phyloP scores from a whole-genome alignment of 441 rosid genomes.

The Eutrema salsugineum region DNA sequence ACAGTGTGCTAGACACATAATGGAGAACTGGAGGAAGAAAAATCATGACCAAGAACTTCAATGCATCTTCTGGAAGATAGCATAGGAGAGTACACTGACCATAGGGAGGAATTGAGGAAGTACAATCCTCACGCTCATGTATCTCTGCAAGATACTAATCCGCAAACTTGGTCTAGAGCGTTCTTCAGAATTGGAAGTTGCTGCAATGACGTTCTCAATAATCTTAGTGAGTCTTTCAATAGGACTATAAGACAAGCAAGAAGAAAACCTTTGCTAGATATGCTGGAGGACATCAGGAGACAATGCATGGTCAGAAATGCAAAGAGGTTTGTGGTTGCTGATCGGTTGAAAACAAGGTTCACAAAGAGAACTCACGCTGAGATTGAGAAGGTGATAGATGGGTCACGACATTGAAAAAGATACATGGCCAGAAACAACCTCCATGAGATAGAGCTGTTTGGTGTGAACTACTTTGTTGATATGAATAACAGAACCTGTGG shows the following conservation, averaged over 20 bases:
- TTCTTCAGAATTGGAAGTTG: background rate
- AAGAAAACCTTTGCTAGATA: background rate
- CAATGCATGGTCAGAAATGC: background rate
- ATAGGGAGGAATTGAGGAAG: background rate
- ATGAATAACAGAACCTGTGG: no score
- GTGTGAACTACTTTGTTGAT: no score
- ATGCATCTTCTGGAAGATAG: background rate
- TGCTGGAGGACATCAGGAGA: background rate
- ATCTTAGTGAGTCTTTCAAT: background rate
- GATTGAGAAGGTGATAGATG: background rate
- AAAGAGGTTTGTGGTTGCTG: background rate
- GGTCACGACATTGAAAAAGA: background rate
- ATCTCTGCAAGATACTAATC: background rate
- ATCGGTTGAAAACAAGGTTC: no score
- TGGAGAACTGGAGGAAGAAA: no score
- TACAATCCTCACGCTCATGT: background rate
- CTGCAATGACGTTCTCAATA: background rate
- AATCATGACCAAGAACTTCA: background rate
- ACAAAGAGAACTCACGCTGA: no score
- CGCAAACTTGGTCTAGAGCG: background rate
- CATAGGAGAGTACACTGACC: background rate
- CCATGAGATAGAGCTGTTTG: no score
- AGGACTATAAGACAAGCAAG: background rate
- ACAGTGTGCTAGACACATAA: no score
- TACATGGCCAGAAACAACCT: background rate